Percentiles rank a stretch among this genome's conserved stretches.
Conservation (phyloP, 768 basidiomycete genomes). For the Leucogyrophana mollusca region DNA sequence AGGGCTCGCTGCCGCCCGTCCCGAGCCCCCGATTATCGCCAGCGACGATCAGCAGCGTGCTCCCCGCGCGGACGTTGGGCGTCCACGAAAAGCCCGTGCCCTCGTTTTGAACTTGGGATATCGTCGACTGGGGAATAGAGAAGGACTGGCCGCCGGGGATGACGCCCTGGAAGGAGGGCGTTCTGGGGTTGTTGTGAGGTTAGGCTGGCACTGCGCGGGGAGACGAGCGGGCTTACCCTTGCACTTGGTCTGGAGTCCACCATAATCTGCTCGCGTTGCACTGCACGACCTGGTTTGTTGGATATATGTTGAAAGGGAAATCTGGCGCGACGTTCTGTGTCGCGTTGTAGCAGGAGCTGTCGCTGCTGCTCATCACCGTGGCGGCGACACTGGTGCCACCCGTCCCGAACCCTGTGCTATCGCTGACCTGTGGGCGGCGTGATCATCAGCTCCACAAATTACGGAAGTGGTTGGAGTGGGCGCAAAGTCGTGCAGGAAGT, state of each 20-base stretch:
- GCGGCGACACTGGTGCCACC: conserved; percentile 75
- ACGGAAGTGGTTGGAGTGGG: neutral
- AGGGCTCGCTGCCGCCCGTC: conserved; percentile 60
- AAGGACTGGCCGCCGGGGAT: conserved; percentile 84
- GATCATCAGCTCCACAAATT: conserved; percentile 8
- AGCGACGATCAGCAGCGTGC: conserved; percentile 63
- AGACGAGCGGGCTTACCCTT: conserved; percentile 42
- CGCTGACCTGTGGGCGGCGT: conserved; percentile 47
- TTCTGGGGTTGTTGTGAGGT: conserved; percentile 33
- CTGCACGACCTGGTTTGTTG: conserved; percentile 63
- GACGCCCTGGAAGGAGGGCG: conserved; percentile 62
- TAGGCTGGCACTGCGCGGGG: neutral
- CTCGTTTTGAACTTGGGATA: conserved; percentile 41
- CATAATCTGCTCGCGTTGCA: conserved; percentile 63
- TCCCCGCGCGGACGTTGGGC: conserved; percentile 60
- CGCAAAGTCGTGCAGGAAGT: neutral
- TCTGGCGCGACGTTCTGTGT: conserved; percentile 43
- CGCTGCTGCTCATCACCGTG: conserved; percentile 47
- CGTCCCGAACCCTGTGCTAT: conserved; percentile 58
- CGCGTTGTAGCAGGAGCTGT: conserved; percentile 61
- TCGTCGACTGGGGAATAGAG: conserved; percentile 47
- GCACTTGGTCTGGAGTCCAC: conserved; percentile 53
- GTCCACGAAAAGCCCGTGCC: conserved; percentile 74
- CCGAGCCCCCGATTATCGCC: conserved; percentile 70
- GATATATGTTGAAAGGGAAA: conserved; percentile 62